These are phyloP conservation scores for Citropsis articulata DNA, from an alignment of 345 rosid species.

Conservation along the genomic window DNA sequence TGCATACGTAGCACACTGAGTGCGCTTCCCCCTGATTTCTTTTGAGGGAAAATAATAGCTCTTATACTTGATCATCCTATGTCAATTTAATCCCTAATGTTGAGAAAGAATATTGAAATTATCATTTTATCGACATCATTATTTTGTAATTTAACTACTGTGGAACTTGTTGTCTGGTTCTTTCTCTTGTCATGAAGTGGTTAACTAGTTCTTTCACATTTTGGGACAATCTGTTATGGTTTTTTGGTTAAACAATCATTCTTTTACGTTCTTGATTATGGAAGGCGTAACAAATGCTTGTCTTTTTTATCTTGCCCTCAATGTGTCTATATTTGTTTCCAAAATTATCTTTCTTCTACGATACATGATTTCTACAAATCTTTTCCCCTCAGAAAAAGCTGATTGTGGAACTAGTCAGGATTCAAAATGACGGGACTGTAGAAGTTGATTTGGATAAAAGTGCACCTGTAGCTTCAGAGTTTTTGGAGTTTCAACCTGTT, in stretches of 20 bases:
- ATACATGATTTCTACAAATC: slow-evolving; percentile 10
- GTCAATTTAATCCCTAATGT: background rate
- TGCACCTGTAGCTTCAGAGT: slow-evolving; percentile 71
- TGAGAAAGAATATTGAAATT: slow-evolving; percentile 1
- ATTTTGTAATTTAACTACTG: slow-evolving; percentile 1
- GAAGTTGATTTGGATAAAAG: slow-evolving; percentile 75
- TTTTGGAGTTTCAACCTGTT: slow-evolving; percentile 61
- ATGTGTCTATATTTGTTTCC: background rate
- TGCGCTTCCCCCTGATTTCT: background rate
- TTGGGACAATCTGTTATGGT: background rate
- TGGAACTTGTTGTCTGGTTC: background rate
- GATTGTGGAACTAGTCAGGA: slow-evolving; percentile 76
- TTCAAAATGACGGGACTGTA: slow-evolving; percentile 94
- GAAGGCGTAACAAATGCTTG: background rate
- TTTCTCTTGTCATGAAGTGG: background rate
- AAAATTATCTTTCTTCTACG: background rate
- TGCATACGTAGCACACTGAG: background rate
- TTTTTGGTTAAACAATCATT: slow-evolving; percentile 11
- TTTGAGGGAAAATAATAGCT: background rate
- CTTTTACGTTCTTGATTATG: background rate
- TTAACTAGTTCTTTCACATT: background rate
- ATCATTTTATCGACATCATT: background rate
- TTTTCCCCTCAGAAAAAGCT: slow-evolving; percentile 61
- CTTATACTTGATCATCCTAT: background rate
- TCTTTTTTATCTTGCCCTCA: background rate